Percentiles rank a stretch among this genome's conserved stretches.
phyloP scores from a whole-genome alignment of 176 grass and related monocot genomes.

The Tuctoria greenei region DNA sequence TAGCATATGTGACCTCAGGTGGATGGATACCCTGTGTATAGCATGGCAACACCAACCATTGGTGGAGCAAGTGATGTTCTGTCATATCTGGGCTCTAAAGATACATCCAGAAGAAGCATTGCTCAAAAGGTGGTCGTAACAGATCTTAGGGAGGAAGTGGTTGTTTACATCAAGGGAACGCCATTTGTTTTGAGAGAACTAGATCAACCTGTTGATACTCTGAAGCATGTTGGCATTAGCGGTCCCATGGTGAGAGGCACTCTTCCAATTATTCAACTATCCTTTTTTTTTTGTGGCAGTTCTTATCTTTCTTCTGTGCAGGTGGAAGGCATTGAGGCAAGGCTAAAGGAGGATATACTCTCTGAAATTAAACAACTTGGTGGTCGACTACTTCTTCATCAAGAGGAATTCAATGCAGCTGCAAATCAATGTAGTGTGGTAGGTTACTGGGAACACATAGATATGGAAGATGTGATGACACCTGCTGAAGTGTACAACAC shows the following conservation, averaged over 20 bases:
- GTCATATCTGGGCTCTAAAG: conserved; percentile 85
- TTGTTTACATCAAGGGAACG: conserved; percentile 88
- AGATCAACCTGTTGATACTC: conserved; percentile 96
- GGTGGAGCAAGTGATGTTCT: conserved; percentile 84
- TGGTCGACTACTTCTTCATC: conserved; percentile 83
- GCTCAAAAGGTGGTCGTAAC: conserved; percentile 66
- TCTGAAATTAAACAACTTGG: conserved; percentile 69
- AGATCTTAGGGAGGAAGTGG: conserved; percentile 93
- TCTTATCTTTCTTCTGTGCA: conserved; percentile 46
- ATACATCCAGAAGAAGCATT: conserved; percentile 44
- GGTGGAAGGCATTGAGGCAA: conserved; percentile 83
- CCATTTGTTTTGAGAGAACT: conserved; percentile 99
- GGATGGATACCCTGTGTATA: conserved; percentile 94
- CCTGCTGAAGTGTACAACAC: conserved; percentile 75
- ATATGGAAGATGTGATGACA: conserved; percentile 66
- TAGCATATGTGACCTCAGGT: conserved; percentile 53
- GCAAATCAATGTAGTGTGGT: conserved; percentile 68
- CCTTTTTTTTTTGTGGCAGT: conserved; percentile 17
- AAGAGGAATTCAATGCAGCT: conserved; percentile 63
- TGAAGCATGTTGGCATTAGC: conserved; percentile 99
- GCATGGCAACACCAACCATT: conserved; percentile 94
- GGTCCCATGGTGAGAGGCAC: conserved; percentile 74
- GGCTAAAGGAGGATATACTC: conserved; percentile 96
- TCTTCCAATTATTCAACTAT: conserved; percentile 19
- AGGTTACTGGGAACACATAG: conserved; percentile 96